Evolutionary conservation across 1,284 basidiomycete species (phyloP).

Genomic region (Marasmius fiardii): DNA sequence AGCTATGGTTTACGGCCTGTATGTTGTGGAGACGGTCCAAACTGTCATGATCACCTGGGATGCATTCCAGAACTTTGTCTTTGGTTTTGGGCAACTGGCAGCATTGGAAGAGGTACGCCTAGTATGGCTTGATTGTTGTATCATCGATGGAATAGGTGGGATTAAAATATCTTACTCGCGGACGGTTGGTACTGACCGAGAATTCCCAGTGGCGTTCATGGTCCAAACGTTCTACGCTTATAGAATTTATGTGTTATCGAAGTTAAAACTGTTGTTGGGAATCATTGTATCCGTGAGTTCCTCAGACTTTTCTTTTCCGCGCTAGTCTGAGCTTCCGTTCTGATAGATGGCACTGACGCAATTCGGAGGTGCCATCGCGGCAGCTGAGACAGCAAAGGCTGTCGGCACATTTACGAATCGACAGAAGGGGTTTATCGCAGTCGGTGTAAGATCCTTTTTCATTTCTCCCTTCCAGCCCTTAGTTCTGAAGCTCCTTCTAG

Average conservation of each 20-base stretch:
- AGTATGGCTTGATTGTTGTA: not conserved
- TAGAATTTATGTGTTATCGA: not conserved
- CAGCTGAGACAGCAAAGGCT: not conserved
- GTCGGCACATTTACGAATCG: not conserved
- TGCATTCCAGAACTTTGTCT: conserved; percentile 19
- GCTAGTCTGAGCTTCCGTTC: not conserved
- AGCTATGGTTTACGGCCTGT: conserved; percentile 15
- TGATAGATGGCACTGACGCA: not conserved
- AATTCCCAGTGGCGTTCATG: not conserved
- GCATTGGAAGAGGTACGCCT: not conserved
- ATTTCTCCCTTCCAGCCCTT: not conserved
- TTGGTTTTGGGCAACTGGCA: not conserved
- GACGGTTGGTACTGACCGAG: not conserved
- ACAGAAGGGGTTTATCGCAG: not conserved
- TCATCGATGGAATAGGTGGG: not conserved
- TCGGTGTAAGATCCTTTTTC: not conserved
- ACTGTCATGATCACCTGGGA: conserved; percentile 18
- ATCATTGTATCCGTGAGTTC: not conserved
- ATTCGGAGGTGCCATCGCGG: not conserved
- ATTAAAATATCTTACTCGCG: not conserved
- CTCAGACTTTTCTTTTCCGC: not conserved
- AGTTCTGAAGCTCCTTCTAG: not conserved
- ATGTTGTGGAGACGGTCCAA: conserved; percentile 15
- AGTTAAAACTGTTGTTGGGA: not conserved
- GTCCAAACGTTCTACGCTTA: not conserved